Evolutionary conservation across 2,329 filamentous ascomycete species (phyloP).

Genomic region (Epichloe coenophiala): DNA sequence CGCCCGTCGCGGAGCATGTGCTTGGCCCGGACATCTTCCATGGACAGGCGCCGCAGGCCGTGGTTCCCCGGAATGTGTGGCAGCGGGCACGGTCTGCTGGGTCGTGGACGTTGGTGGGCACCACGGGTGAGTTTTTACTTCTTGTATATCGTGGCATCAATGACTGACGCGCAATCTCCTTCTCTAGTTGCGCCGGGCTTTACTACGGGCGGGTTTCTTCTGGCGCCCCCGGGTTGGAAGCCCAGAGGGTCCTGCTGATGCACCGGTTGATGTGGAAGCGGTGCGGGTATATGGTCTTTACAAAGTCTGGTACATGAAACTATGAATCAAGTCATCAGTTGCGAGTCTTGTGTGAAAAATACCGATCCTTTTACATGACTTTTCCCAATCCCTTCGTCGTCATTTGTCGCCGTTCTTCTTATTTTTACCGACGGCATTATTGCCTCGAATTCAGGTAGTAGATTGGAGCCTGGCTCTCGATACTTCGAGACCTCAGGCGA

Average conservation of each 20-base stretch:
- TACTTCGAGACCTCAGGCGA: not conserved
- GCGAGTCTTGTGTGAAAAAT: no score
- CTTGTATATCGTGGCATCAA: no score
- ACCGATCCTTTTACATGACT: no score
- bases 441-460: not conserved
- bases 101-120: constrained; percentile 33
- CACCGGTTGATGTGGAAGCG: not conserved
- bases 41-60: constrained; percentile 28
- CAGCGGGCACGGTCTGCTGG: constrained; percentile 25
- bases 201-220: not conserved
- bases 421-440: not conserved
- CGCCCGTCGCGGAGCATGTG: constrained; percentile 8
- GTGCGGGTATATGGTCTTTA: not conserved
- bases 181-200: not conserved
- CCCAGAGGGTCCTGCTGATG: not conserved
- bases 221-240: not conserved
- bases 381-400: no score
- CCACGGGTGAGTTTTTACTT: constrained; percentile 6
- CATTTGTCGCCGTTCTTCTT: not conserved
- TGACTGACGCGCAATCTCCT: not conserved
- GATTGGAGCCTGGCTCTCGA: not conserved
- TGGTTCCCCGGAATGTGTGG: constrained; percentile 27
- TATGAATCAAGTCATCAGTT: no score
- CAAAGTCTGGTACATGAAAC: no score
- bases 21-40: constrained; percentile 29